Percentiles rank a stretch among this genome's conserved stretches.
phyloP scores from a whole-genome alignment of 768 basidiomycete genomes.

The Leccinum subgranulosum region DNA sequence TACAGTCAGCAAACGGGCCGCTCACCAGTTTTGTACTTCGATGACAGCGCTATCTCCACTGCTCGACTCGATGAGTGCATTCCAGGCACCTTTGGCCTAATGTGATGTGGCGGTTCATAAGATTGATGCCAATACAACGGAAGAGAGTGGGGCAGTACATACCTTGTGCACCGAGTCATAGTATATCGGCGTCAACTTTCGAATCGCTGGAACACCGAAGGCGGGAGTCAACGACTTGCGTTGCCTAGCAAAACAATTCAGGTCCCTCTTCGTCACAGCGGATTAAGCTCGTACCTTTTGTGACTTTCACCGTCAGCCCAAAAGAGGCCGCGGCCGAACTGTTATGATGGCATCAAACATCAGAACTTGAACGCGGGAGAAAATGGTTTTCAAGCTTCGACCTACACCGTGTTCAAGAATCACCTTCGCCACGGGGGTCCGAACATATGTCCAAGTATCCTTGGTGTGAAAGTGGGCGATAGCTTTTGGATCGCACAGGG shows the following conservation, averaged over 20 bases:
- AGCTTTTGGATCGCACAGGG: no score
- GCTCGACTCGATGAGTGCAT: neutral
- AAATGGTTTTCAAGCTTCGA: no score
- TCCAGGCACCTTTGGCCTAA: neutral
- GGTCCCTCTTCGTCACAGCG: neutral
- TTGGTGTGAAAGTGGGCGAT: no score
- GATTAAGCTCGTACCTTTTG: neutral
- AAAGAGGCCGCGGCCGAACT: neutral
- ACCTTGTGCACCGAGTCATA: neutral
- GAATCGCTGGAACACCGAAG: neutral
- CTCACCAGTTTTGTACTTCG: neutral
- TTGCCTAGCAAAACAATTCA: neutral
- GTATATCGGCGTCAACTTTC: neutral
- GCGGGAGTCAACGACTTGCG: neutral
- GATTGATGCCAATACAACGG: neutral
- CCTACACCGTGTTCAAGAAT: no score
- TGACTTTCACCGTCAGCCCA: neutral
- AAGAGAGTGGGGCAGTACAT: neutral
- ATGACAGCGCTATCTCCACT: neutral
- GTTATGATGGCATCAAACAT: neutral
- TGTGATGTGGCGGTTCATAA: neutral
- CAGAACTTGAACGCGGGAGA: neutral
- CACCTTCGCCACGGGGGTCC: no score
- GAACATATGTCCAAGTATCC: no score
- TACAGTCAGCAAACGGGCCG: neutral